A percentile compares a stretch with the other conserved stretches of the same genome.
Evolutionary conservation across 768 basidiomycete species (phyloP).

Genomic region (Boletus rubescentipes): DNA sequence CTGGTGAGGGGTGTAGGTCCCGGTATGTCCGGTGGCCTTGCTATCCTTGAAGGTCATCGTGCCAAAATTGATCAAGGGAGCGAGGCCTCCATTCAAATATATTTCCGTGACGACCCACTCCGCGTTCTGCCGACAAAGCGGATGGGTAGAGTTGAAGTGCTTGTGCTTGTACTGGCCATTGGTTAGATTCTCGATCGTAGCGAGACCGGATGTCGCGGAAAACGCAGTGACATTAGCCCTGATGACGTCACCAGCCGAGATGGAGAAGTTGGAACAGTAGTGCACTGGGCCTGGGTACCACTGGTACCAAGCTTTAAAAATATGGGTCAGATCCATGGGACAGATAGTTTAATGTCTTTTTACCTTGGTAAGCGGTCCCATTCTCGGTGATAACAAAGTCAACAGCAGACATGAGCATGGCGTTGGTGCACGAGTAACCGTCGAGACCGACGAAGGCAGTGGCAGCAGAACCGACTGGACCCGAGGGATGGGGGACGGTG

Average conservation of each 20-base stretch:
- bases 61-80: conserved; percentile 8
- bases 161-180: neutral
- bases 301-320: conserved; percentile 12
- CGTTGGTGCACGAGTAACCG: neutral
- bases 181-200: conserved; percentile 1
- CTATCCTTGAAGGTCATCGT: conserved; percentile 2
- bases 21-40: neutral
- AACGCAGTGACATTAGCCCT: neutral
- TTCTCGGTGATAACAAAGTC: neutral
- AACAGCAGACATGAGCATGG: conserved; percentile 2
- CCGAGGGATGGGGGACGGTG: neutral
- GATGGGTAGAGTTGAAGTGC: neutral
- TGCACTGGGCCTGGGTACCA: neutral
- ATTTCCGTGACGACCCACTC: conserved; percentile 17
- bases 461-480: neutral
- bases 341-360: neutral
- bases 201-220: neutral
- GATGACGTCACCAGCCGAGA: conserved; percentile 12
- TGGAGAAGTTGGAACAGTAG: neutral
- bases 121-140: conserved; percentile 4
- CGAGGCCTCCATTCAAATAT: fast-evolving
- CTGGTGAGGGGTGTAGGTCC: neutral
- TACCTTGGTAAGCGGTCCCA: conserved; percentile 1
- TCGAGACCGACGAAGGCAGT: conserved; percentile 10
- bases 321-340: neutral